phyloP scores from a whole-genome alignment of 495 filamentous ascomycete genomes.

The Xylaria acuta region DNA sequence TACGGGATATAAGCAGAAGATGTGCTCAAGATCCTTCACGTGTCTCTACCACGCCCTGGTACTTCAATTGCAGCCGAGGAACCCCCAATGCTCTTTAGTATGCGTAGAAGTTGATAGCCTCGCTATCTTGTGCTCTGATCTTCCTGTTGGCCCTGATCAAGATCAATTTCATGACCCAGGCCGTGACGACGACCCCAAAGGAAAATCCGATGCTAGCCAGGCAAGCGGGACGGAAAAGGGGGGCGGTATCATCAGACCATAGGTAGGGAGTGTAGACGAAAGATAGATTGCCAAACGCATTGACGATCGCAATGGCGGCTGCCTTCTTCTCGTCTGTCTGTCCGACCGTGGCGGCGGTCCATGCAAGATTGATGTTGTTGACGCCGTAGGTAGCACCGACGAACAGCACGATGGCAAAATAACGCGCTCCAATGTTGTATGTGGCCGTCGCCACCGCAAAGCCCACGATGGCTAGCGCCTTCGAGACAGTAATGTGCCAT shows the following conservation, averaged over 20 bases:
- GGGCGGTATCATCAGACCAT: constrained; percentile 42
- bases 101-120: constrained; percentile 41
- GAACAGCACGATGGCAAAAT: constrained; percentile 49
- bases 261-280: constrained; percentile 55
- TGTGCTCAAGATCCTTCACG: not conserved
- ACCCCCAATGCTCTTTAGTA: constrained; percentile 31
- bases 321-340: constrained; percentile 54
- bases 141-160: constrained; percentile 47
- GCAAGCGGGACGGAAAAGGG: constrained; percentile 51
- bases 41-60: not conserved
- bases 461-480: constrained; percentile 49
- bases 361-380: constrained; percentile 52
- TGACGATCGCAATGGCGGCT: constrained; percentile 51
- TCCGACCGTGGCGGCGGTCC: constrained; percentile 46
- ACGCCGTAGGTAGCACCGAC: constrained; percentile 51
- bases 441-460: constrained; percentile 49
- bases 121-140: constrained; percentile 42
- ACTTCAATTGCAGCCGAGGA: not conserved
- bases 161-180: constrained; percentile 48
- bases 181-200: constrained; percentile 32
- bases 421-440: constrained; percentile 49
- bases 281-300: constrained; percentile 37
- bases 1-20: not conserved
- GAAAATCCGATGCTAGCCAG: constrained; percentile 50
- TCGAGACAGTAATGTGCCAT: constrained; percentile 54